Conservation (phyloP, 2,329 filamentous ascomycete genomes). For the Apiospora marii region DNA sequence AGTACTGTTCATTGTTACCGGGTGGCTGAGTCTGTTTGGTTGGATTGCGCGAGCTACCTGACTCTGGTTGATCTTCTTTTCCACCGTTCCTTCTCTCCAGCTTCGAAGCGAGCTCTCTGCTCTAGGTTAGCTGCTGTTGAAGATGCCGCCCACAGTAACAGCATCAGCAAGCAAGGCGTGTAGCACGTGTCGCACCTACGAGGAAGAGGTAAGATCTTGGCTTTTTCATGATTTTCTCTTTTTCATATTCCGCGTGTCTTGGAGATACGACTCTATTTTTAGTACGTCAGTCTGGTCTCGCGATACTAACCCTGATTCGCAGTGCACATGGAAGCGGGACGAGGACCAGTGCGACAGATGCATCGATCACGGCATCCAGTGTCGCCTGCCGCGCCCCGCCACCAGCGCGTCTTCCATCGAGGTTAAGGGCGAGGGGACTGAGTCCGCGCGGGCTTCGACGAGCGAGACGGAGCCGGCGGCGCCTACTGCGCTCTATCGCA, state of each 20-base stretch:
- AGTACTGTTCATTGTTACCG: neutral
- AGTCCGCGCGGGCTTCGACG: neutral
- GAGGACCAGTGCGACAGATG: conserved; percentile 5
- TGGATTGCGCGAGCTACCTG: neutral
- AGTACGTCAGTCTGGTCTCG: neutral
- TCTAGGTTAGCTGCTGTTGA: neutral
- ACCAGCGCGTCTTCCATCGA: neutral
- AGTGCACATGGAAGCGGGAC: conserved; percentile 1
- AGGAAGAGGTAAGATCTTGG: conserved; percentile 4
- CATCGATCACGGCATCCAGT: conserved; percentile 10
- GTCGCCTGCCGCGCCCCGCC: neutral
- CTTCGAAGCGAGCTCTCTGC: neutral
- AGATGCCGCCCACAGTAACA: neutral
- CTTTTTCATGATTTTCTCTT: neutral
- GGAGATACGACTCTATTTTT: neutral
- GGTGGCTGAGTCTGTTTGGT: neutral
- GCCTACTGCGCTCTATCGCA: neutral
- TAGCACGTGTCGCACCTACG: neutral
- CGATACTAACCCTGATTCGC: neutral
- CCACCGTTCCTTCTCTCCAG: neutral
- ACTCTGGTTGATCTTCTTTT: neutral
- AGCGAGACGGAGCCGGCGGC: neutral
- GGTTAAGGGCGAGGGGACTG: neutral
- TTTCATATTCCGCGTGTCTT: neutral
- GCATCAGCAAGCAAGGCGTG: neutral